Percentiles rank a stretch among this genome's conserved stretches.
Evolutionary conservation across 1,139 yeast genomes (phyloP).

Genomic region (Debaryomycetaceae sp.): DNA sequence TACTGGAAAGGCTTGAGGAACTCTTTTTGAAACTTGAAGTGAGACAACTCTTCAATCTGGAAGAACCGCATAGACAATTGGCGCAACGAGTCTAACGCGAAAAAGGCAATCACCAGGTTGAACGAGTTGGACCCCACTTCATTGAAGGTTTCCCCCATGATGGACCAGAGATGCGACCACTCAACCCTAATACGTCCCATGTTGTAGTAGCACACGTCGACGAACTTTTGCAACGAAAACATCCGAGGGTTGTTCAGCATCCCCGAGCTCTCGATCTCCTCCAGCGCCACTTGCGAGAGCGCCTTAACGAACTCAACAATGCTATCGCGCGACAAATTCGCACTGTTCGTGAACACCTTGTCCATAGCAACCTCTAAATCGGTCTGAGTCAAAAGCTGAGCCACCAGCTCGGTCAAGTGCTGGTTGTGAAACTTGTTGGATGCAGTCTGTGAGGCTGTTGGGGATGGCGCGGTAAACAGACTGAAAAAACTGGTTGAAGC

Average conservation of each 20-base stretch:
- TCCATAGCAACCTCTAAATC: slow-evolving; percentile 85
- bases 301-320: slow-evolving; percentile 86
- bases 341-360: slow-evolving; percentile 79
- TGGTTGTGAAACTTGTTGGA: slow-evolving; percentile 43
- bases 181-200: slow-evolving; percentile 95
- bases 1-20: slow-evolving; percentile 88
- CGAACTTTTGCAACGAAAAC: slow-evolving; percentile 90
- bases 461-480: slow-evolving; percentile 25
- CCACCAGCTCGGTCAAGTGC: slow-evolving; percentile 34
- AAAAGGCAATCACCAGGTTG: slow-evolving; percentile 73
- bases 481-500: slow-evolving; percentile 47
- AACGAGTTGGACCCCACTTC: slow-evolving; percentile 70
- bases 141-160: slow-evolving; percentile 88
- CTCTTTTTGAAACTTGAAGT: slow-evolving; percentile 93
- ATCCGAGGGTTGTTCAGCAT: slow-evolving; percentile 80
- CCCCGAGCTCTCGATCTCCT: slow-evolving; percentile 88
- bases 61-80: slow-evolving; percentile 90
- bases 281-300: slow-evolving; percentile 78
- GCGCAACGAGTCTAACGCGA: slow-evolving; percentile 90
- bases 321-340: slow-evolving; percentile 74
- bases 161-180: slow-evolving; percentile 95
- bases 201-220: slow-evolving; percentile 95
- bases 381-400: slow-evolving; percentile 59
- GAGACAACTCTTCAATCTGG: slow-evolving; percentile 89
- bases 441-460: slow-evolving; percentile 40